These are phyloP conservation scores for Talaromyces verruculosus DNA, from an alignment of 2,329 filamentous ascomycete genomes.

Conservation along the genomic window DNA sequence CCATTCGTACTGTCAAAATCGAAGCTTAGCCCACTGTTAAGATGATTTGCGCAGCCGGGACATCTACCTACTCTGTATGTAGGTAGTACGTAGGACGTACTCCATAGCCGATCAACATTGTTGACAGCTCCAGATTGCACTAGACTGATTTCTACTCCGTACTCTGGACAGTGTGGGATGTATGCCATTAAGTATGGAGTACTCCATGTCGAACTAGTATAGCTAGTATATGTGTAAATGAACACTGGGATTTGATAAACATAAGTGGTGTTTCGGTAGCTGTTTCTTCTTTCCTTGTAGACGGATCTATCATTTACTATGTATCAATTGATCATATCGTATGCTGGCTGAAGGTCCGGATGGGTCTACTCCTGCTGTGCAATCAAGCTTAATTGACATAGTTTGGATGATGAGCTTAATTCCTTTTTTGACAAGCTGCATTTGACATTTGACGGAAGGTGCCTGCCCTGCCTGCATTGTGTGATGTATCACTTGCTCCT, in stretches of 20 bases:
- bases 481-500: background rate
- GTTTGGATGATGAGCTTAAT: background rate
- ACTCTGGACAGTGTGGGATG: background rate
- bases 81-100: background rate
- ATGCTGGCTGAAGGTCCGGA: background rate
- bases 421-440: background rate
- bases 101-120: background rate
- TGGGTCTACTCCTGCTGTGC: background rate
- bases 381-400: background rate
- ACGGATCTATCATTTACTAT: background rate
- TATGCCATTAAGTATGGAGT: background rate
- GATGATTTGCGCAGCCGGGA: background rate
- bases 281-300: background rate
- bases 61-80: background rate
- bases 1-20: background rate
- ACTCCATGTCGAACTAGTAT: background rate
- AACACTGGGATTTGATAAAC: background rate
- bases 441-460: background rate
- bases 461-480: background rate
- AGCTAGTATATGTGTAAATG: background rate
- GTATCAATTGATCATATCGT: background rate
- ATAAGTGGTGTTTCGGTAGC: background rate
- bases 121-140: background rate
- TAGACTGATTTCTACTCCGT: background rate
- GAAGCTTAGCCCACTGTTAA: background rate